phyloP scores from a whole-genome alignment of 257 asterid genomes.

The Avicennia marina region DNA sequence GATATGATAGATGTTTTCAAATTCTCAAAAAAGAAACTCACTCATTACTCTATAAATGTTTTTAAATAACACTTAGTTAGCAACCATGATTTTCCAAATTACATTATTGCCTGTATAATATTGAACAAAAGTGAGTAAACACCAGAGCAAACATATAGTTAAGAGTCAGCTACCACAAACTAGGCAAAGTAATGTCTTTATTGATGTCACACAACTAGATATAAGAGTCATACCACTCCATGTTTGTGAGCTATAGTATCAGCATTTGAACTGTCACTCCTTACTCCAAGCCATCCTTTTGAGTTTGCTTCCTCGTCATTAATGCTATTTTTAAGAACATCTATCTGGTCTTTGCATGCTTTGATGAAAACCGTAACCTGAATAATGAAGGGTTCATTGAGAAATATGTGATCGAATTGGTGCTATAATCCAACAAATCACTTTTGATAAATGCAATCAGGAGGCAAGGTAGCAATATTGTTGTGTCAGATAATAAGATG shows the following conservation, averaged over 20 bases:
- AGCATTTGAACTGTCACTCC: conserved; percentile 52
- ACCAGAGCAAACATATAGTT: not conserved
- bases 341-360: conserved; percentile 92
- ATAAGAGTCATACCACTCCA: conserved; percentile 66
- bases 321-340: conserved; percentile 69
- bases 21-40: too few species aligned
- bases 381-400: conserved; percentile 13
- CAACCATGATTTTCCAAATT: not conserved
- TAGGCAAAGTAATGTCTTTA: not conserved
- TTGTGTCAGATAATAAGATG: not conserved
- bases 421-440: conserved; percentile 7
- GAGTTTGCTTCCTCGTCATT: conserved; percentile 66
- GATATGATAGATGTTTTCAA: too few species aligned
- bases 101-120: not conserved
- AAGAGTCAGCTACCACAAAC: not conserved
- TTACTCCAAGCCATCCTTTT: conserved; percentile 84
- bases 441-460: not conserved
- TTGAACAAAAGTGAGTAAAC: conserved; percentile 5
- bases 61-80: not conserved
- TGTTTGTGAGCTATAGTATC: conserved; percentile 92
- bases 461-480: not conserved
- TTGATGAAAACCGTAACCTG: conserved; percentile 86
- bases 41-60: not conserved
- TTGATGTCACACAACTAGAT: conserved; percentile 11
- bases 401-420: not conserved